A percentile compares a stretch with the other conserved stretches of the same genome.
Evolutionary conservation across 2,329 filamentous ascomycete species (phyloP).

Genomic region (Blastomyces gilchristii): DNA sequence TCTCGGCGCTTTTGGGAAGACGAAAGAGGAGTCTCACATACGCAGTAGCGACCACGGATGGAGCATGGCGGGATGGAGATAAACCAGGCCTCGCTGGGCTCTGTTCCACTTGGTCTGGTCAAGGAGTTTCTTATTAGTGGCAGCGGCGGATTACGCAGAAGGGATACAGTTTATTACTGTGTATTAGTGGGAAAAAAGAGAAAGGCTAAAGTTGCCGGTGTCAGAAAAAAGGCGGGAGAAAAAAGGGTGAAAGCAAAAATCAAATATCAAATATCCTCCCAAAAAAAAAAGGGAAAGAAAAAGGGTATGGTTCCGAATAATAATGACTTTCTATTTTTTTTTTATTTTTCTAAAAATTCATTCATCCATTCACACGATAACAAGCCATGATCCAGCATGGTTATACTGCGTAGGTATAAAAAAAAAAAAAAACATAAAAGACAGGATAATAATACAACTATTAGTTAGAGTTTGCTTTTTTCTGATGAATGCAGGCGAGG

Average conservation of each 20-base stretch:
- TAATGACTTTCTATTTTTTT: not conserved
- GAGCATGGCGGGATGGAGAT: slow-evolving; percentile 11
- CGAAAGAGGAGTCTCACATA: slow-evolving; percentile 7
- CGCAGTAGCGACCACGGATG: slow-evolving; percentile 2
- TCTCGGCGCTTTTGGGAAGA: slow-evolving; percentile 1
- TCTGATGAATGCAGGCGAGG: too few relatives aligned
- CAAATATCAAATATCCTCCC: too few relatives aligned
- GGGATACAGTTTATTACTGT: slow-evolving; percentile 13
- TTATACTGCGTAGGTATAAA: not conserved
- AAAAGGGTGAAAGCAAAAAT: not conserved
- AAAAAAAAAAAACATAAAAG: not conserved
- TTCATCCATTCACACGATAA: not conserved
- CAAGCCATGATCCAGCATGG: not conserved
- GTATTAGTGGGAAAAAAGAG: slow-evolving; percentile 13
- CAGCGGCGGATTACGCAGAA: slow-evolving; percentile 16
- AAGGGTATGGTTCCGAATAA: not conserved
- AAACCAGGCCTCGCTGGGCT: not conserved
- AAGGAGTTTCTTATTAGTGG: not conserved
- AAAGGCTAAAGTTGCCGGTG: slow-evolving; percentile 24
- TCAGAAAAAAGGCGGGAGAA: slow-evolving; percentile 13
- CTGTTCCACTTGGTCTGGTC: not conserved
- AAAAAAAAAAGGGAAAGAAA: too few relatives aligned
- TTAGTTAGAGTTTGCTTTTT: not conserved
- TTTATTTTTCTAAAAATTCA: not conserved
- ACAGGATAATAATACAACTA: not conserved